Base-by-base conservation (phyloP, 2,329 filamentous ascomycete species). In the Cytospora chrysosperma region DNA sequence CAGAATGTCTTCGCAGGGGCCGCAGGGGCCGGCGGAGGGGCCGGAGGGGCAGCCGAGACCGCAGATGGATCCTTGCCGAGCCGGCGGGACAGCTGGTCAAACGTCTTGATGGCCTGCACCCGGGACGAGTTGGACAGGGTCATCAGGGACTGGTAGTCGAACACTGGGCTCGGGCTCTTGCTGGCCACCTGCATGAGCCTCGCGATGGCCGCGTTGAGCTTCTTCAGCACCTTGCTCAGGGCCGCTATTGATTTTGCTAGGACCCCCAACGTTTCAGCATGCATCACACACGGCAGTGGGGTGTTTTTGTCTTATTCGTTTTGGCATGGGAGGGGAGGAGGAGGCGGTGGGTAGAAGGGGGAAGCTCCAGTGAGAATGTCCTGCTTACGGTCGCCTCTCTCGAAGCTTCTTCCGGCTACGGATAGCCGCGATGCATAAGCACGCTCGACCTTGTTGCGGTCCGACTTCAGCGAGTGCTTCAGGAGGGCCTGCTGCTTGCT, bases 351-450 rank as follows among this genome's bases (percentile, higher is more conserved):
- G 34, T 62, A 37, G 28, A 59, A 62, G 65, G 62, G 43, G 37
- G 65, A 50, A 21, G 50, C 68, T 19, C 13, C 7, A n/a, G n/a
- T n/a, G 15, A 40, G 13, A 34, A 24, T 24, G 27, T 56, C 13
- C 70, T 27, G n/a, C 78, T 74, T 70, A 82, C 81, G 75, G 70
- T 85, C 82, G 21, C 82, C 82, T 62, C 75, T 75, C 32, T 78
- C 75, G 34, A 85, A 76, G 1, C 71, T 72, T 43, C 70, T 72
- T 10, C 81, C 82, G 55, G 75, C 70, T 47, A 76, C 74, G 1
- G 75, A 76, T 4, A 81, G 68, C 15, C 75, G 75, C 10, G 74
- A 73, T 2, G 75, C 75, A 67, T 84, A 85, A 8, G 75, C 75
- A 26, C 73, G 72, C 53, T 75, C 73, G 12, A 85, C 74, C 65